A percentile compares a stretch with the other conserved stretches of the same genome.
Evolutionary conservation across 495 filamentous ascomycete species (phyloP).

Genomic region (Hyaloscypha hepaticicola): DNA sequence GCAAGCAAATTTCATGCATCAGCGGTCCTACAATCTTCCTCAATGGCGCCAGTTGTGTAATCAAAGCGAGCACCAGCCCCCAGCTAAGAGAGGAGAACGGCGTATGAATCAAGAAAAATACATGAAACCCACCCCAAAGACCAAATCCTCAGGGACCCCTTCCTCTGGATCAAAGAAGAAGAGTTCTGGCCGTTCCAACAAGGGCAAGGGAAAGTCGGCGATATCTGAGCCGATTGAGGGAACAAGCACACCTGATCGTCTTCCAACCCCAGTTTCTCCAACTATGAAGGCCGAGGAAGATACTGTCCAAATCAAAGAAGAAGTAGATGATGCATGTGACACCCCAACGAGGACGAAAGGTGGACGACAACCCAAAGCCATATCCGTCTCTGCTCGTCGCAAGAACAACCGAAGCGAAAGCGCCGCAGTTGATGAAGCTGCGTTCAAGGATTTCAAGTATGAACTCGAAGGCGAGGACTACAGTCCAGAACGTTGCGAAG

Average conservation of each 20-base stretch:
- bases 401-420: conserved; percentile 78
- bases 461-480: conserved; percentile 83
- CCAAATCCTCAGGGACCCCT: conserved; percentile 28
- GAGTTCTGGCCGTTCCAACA: conserved; percentile 39
- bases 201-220: conserved; percentile 34
- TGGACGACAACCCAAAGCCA: conserved; percentile 45
- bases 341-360: conserved; percentile 16
- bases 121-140: conserved; percentile 35
- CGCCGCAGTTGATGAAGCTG: conserved; percentile 75
- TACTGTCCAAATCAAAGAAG: conserved; percentile 45
- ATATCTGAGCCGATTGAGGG: conserved; percentile 34
- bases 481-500: conserved; percentile 85
- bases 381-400: conserved; percentile 62
- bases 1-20: conserved; percentile 93
- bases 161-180: conserved; percentile 32
- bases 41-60: conserved; percentile 93
- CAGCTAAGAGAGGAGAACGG: conserved; percentile 88
- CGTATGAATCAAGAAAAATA: conserved; percentile 67
- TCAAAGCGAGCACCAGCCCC: conserved; percentile 92
- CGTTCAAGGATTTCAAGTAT: conserved; percentile 88
- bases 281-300: conserved; percentile 39
- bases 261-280: conserved; percentile 51
- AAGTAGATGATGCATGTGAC: conserved; percentile 40
- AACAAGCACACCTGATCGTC: conserved; percentile 41
- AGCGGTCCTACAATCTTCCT: conserved; percentile 91